These are phyloP conservation scores for Phytophthora aleatoria DNA, from an alignment of 352 stramenopile species.

Conservation along the genomic window DNA sequence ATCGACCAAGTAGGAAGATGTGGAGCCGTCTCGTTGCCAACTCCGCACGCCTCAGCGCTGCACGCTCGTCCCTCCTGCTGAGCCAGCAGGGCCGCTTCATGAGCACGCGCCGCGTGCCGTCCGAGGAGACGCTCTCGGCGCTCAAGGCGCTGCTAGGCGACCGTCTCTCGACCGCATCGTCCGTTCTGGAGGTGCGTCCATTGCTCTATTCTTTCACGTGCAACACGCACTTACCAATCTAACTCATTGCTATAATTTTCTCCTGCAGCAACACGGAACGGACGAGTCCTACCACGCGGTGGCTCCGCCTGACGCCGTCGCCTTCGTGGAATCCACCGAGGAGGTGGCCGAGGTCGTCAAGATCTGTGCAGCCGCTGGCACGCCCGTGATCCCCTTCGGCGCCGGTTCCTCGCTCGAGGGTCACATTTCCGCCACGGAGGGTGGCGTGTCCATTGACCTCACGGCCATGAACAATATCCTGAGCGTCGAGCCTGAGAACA, in stretches of 20 bases:
- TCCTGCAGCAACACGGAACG: slow-evolving; percentile 82
- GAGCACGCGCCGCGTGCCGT: slow-evolving; percentile 34
- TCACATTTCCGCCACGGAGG: slow-evolving; percentile 92
- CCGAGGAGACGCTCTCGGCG: slow-evolving; percentile 43
- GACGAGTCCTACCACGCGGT: slow-evolving; percentile 93
- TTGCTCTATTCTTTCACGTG: background rate
- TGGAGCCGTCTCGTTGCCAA: slow-evolving; percentile 36
- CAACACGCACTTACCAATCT: background rate
- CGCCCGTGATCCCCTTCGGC: slow-evolving; percentile 96
- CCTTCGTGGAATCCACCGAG: slow-evolving; percentile 84
- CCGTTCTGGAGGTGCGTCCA: slow-evolving; percentile 57
- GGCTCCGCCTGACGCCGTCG: slow-evolving; percentile 84
- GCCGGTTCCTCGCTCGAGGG: slow-evolving; percentile 94
- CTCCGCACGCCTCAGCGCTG: slow-evolving; percentile 19
- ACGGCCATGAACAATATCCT: slow-evolving; percentile 82
- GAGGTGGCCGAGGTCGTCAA: slow-evolving; percentile 92
- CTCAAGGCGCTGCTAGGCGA: slow-evolving; percentile 68
- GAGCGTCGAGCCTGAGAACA: slow-evolving; percentile 74
- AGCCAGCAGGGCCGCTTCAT: slow-evolving; percentile 26
- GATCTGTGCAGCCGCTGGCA: slow-evolving; percentile 79
- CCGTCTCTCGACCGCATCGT: slow-evolving; percentile 68
- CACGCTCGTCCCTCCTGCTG: slow-evolving; percentile 21
- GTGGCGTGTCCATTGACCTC: slow-evolving; percentile 93
- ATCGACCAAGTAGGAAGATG: slow-evolving; percentile 34
- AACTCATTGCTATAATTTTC: background rate